Conservation (phyloP, 164 flowering plant species). For the Aristolochia fimbriata region DNA sequence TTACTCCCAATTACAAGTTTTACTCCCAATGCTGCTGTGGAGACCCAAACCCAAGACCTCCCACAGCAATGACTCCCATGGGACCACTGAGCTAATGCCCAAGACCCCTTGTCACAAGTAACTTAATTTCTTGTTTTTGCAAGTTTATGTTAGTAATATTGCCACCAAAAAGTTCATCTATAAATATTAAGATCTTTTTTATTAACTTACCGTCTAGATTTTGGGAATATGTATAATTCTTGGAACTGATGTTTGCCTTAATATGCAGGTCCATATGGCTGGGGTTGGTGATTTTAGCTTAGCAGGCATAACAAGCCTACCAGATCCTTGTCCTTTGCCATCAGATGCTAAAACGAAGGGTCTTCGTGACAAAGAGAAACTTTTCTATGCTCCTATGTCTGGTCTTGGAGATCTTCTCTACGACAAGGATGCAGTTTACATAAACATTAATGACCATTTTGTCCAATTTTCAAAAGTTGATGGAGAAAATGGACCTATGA, state of each 20-base stretch:
- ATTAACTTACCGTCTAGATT: not conserved
- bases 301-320: conserved; percentile 52
- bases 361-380: conserved; percentile 81
- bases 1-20: too few relatives aligned
- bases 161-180: not conserved
- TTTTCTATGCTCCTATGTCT: conserved; percentile 98
- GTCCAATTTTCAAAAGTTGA: conserved; percentile 76
- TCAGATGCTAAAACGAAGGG: conserved; percentile 97
- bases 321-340: conserved; percentile 97
- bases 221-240: not conserved
- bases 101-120: too few relatives aligned
- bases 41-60: too few relatives aligned
- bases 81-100: too few relatives aligned
- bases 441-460: conserved; percentile 73
- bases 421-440: conserved; percentile 98
- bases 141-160: too few relatives aligned
- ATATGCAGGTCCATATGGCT: conserved; percentile 81
- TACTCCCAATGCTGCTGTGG: too few relatives aligned
- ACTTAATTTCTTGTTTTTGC: too few relatives aligned
- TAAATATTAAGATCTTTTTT: not conserved
- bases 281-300: conserved; percentile 86
- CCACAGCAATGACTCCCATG: too few relatives aligned
- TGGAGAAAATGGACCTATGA: conserved; percentile 27
- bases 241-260: not conserved
- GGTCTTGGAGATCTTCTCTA: conserved; percentile 92